Conservation (phyloP, 2,329 filamentous ascomycete genomes). For the Chaetomiaceae sp. region DNA sequence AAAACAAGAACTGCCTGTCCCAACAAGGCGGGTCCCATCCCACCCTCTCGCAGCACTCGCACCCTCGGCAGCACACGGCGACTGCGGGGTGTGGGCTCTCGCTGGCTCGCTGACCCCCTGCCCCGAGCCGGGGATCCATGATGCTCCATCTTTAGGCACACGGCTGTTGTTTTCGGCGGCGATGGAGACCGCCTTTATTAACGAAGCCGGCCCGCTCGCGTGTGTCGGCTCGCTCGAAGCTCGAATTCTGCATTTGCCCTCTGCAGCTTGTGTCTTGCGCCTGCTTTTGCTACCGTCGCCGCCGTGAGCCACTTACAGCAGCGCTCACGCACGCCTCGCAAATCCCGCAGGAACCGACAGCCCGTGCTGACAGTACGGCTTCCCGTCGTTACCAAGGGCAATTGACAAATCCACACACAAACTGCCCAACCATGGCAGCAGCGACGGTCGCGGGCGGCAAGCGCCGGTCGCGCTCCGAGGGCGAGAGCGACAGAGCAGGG, state of each 20-base stretch:
- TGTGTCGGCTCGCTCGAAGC: constrained; percentile 2
- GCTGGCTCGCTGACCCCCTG: too few species aligned
- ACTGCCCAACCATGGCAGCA: constrained; percentile 9
- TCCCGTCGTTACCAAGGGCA: not conserved
- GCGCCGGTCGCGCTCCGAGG: constrained; percentile 19
- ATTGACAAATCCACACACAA: too few species aligned
- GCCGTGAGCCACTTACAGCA: too few species aligned
- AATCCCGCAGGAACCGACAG: not conserved
- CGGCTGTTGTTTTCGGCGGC: constrained; percentile 20
- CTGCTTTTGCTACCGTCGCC: not conserved
- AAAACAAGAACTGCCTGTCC: constrained; percentile 12
- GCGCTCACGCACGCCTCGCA: not conserved
- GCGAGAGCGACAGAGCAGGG: constrained; percentile 25
- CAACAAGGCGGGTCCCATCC: constrained; percentile 18
- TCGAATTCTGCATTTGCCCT: not conserved
- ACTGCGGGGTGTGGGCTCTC: constrained; percentile 15
- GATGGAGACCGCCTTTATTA: constrained; percentile 16
- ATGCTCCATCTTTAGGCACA: constrained; percentile 16
- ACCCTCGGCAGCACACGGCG: constrained; percentile 8
- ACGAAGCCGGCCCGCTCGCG: constrained; percentile 11
- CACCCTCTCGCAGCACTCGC: too few species aligned
- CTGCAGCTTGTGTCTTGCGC: not conserved
- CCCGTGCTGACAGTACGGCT: not conserved
- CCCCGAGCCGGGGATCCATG: constrained; percentile 13
- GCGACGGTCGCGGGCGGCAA: constrained; percentile 12